Evolutionary conservation across 768 basidiomycete species (phyloP).

Genomic region (Chiua virens): DNA sequence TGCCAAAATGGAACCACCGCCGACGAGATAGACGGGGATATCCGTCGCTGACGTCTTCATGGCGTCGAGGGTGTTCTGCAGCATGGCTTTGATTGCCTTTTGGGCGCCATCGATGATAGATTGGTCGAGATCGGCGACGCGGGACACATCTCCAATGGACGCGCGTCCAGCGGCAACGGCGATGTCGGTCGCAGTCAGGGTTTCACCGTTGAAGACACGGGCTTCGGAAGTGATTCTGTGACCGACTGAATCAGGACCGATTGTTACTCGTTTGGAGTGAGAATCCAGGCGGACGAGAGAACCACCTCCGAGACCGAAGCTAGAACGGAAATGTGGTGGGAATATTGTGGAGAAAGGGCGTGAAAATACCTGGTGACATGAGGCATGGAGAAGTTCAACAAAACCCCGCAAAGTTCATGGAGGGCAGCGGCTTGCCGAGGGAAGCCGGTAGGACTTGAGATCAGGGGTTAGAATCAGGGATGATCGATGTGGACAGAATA

Average conservation of each 20-base stretch:
- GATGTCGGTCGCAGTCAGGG: conserved; percentile 62
- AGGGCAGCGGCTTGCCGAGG: conserved; percentile 63
- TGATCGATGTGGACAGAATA: not conserved
- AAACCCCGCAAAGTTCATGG: conserved; percentile 59
- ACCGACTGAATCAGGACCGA: conserved; percentile 69
- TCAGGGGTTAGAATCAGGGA: conserved; percentile 9
- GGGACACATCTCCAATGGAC: conserved; percentile 30
- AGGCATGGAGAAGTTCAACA: conserved; percentile 62
- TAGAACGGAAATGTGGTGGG: conserved; percentile 19
- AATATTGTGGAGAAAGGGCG: conserved; percentile 4
- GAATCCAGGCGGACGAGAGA: conserved; percentile 45
- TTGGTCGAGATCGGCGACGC: conserved; percentile 20
- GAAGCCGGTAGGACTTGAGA: conserved; percentile 49
- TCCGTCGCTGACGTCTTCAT: conserved; percentile 67
- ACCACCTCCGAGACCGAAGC: conserved; percentile 66
- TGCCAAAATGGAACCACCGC: conserved; percentile 62
- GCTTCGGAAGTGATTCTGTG: conserved; percentile 50
- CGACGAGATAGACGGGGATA: conserved; percentile 60
- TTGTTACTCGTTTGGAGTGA: conserved; percentile 39
- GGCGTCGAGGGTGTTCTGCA: conserved; percentile 51
- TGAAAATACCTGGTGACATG: conserved; percentile 41
- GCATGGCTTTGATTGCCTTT: conserved; percentile 40
- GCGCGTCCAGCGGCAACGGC: conserved; percentile 41
- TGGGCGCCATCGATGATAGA: conserved; percentile 36
- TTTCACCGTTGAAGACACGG: conserved; percentile 54